Base-by-base conservation (phyloP, 768 basidiomycete genomes). In the Cystoderma amianthinum region DNA sequence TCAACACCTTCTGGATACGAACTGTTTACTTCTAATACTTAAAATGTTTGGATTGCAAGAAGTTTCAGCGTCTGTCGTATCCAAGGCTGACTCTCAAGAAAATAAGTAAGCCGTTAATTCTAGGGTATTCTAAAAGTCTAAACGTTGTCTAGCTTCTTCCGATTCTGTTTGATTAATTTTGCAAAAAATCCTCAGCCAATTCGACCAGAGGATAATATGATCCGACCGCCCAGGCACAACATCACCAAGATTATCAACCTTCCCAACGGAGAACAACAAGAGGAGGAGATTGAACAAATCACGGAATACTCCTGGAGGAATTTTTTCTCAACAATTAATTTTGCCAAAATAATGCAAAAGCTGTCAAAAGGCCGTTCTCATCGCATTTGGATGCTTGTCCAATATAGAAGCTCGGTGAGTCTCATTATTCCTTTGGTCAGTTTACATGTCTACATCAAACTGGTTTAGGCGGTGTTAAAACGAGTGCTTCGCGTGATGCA, bases 41-140 rank as follows among this genome's bases (percentile, higher is more conserved):
- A 97, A 97, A 69, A 96, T 97, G 85, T 97, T 98, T 59, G 91
- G 94, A n/a, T 60, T 97, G 47, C 89, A 93, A 58, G 96, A 99
- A 56, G 85, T 96, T 2, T 74, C 85, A 0, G 72, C 73, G 13
- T 78, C 84, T 3, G 86, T 99, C 4, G 69, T 88, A n/a, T 81
- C 89, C 6, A 92, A 84, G 58, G 85, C 90, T 19, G 94, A 98
- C 54, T 82, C 80, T 2, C 83, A 84, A 5, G 85, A 91, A 41
- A 78, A 87, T 56, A 92, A 91, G 90, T 91, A 36, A 18, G 50
- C 24, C 24, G 3, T n/a, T 38, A 35, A 18, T 40, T 25, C 38
- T 19, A 24, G 32, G 38, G 23, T 36, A 2, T 34, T 22, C 34
- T 16, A 13, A 21, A 28, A 24, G 34, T 19, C 21, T 42, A 10